phyloP scores from a whole-genome alignment of 2,329 filamentous ascomycete species.

The Kalaharituber pfeilii region DNA sequence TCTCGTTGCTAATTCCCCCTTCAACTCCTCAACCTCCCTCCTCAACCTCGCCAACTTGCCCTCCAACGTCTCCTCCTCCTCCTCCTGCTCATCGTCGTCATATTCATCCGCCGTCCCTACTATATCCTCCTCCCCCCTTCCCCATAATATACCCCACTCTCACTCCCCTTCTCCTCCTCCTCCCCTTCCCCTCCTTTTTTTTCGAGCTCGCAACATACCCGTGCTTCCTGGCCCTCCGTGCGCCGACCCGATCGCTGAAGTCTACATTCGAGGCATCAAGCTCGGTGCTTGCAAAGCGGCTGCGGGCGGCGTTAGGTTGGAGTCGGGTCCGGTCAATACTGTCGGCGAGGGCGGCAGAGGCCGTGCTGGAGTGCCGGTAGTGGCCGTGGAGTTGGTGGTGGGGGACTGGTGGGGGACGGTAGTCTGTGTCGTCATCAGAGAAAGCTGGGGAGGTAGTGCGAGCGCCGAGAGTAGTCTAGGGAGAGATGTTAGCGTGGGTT shows the following conservation, averaged over 20 bases:
- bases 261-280: constrained; percentile 65
- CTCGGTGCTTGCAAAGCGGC: constrained; percentile 55
- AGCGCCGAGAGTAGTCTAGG: not conserved
- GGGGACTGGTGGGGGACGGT: constrained; percentile 37
- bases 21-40: constrained; percentile 63
- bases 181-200: constrained; percentile 45
- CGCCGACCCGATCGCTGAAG: constrained; percentile 74
- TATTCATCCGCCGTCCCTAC: constrained; percentile 40
- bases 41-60: constrained; percentile 65
- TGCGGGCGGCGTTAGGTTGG: constrained; percentile 61
- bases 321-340: constrained; percentile 57
- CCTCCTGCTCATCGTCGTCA: constrained; percentile 57
- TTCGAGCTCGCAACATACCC: constrained; percentile 63
- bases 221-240: constrained; percentile 63
- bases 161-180: constrained; percentile 43
- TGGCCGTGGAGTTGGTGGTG: constrained; percentile 31
- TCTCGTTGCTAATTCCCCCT: constrained; percentile 31
- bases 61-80: constrained; percentile 53
- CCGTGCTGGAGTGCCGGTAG: constrained; percentile 35
- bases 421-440: constrained; percentile 1
- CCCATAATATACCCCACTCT: constrained; percentile 15
- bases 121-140: not conserved
- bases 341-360: constrained; percentile 15
- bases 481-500: not conserved
- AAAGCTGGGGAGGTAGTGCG: not conserved